A percentile compares a stretch with the other conserved stretches of the same genome.
Evolutionary conservation across 495 filamentous ascomycete species (phyloP).

Genomic region (Aspergillus heteromorphus): DNA sequence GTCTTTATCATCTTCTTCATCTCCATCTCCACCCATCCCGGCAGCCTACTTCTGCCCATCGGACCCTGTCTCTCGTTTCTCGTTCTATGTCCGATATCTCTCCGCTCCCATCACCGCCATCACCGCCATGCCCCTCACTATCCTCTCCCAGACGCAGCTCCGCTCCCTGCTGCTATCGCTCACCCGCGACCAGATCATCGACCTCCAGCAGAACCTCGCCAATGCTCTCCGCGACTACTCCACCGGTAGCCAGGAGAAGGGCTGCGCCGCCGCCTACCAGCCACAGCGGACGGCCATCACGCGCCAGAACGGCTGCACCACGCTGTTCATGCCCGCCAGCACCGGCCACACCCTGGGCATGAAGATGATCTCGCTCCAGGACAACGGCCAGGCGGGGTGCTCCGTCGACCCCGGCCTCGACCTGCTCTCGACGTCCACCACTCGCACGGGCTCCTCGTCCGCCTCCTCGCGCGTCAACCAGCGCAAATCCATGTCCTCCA

Average conservation of each 20-base stretch:
- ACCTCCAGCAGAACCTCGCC: conserved; percentile 60
- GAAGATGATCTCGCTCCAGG: conserved; percentile 55
- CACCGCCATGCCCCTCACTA: conserved; percentile 64
- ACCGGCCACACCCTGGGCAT: conserved; percentile 53
- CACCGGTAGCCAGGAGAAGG: conserved; percentile 55
- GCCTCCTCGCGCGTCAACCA: conserved; percentile 9
- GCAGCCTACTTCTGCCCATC: background rate
- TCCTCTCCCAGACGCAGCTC: conserved; percentile 70
- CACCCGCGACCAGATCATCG: conserved; percentile 60
- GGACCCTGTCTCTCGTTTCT: background rate
- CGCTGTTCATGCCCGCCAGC: conserved; percentile 86
- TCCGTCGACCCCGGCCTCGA: conserved; percentile 23
- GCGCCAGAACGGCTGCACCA: conserved; percentile 67
- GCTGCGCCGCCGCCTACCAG: conserved; percentile 61
- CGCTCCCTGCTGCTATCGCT: conserved; percentile 64
- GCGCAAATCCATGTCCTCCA: conserved; percentile 31
- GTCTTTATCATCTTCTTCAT: no score
- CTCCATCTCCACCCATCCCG: background rate
- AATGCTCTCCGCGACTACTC: conserved; percentile 79
- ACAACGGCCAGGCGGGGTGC: conserved; percentile 30
- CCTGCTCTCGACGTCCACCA: background rate
- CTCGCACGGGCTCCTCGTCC: conserved; percentile 12
- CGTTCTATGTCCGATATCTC: no score
- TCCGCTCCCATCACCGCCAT: no score
- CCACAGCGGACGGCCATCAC: conserved; percentile 70